Evolutionary conservation across 306 rosid species (phyloP), one percentile per base, ranked within the genome.

Genomic region (Cicer bijugum): DNA sequence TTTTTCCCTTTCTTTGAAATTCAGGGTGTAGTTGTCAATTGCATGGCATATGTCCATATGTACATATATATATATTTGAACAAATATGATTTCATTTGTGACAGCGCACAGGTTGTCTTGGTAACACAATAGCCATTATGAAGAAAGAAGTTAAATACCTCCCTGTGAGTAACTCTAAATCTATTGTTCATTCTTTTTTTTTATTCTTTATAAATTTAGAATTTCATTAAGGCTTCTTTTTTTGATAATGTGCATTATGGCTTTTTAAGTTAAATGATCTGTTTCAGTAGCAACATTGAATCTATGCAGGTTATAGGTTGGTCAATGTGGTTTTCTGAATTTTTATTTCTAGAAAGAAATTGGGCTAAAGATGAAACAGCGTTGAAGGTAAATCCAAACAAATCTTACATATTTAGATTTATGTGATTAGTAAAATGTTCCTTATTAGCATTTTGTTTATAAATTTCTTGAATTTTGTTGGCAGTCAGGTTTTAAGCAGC

Each of bases 291-390:
- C 17, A 59, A 59, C 3, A 12, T 59, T 65, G 52, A 33, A 66
- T 78, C 17, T 48, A 52, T 71, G 81, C 92, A 91, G 97, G 81
- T 93, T 67, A 71, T 93, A 71, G 98, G 98, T 76, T 93, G 98
- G 98, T 93, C 98, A 58, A 91, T 93, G 98, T 93, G 97, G 96
- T 93, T 91, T 80, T 79, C 88, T 71, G 97, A 85, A 23, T 93
- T 85, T 82, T 69, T 93, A 46, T 93, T 93, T 85, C 63, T 93
- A 44, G 89, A 91, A 82, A 88, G 98, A 85, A 80, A 79, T 53
- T 93, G 98, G 98, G 75, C 63, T 5, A 91, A 83, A 64, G 98
- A 93, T 84, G 91, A 88, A 81, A 7, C 42, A 39, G 75, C 84
- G 28, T 75, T 93, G 79, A 83, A 85, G 90, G 98, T 93, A 81